A percentile compares a stretch with the other conserved stretches of the same genome.
phyloP scores from a whole-genome alignment of 768 basidiomycete genomes.

The Pisolithus albus region DNA sequence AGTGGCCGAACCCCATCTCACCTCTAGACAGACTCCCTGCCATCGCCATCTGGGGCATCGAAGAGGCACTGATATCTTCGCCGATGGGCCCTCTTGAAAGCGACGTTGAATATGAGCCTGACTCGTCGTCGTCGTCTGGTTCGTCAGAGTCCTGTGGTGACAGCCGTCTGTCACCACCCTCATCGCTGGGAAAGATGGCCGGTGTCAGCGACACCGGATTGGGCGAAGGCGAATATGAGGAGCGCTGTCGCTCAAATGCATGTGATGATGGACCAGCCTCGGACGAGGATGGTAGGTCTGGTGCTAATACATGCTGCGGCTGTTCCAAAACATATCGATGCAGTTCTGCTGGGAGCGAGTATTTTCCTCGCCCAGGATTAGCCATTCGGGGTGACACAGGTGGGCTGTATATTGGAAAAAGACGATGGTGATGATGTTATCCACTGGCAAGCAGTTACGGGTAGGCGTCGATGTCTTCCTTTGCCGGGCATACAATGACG shows the following conservation, averaged over 20 bases:
- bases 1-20: slow-evolving; percentile 26
- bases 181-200: too few species aligned
- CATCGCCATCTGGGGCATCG: slow-evolving; percentile 20
- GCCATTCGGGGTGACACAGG: slow-evolving; percentile 1
- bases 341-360: slow-evolving; percentile 7
- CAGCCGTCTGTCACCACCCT: neutral
- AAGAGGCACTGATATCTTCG: slow-evolving; percentile 10
- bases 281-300: neutral
- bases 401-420: neutral
- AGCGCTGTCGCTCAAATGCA: slow-evolving; percentile 3
- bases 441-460: slow-evolving; percentile 1
- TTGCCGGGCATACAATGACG: slow-evolving; percentile 10
- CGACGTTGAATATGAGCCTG: slow-evolving; percentile 1
- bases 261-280: slow-evolving; percentile 5
- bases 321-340: slow-evolving; percentile 5
- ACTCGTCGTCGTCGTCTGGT: slow-evolving; percentile 2
- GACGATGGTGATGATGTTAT: slow-evolving; percentile 3
- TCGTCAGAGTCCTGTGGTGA: neutral
- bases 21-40: slow-evolving; percentile 22
- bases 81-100: neutral
- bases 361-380: slow-evolving; percentile 3
- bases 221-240: neutral
- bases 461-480: slow-evolving; percentile 15
- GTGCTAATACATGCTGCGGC: neutral
- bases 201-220: neutral